Conservation (phyloP, 2,329 filamentous ascomycete genomes). For the Fusarium napiforme region DNA sequence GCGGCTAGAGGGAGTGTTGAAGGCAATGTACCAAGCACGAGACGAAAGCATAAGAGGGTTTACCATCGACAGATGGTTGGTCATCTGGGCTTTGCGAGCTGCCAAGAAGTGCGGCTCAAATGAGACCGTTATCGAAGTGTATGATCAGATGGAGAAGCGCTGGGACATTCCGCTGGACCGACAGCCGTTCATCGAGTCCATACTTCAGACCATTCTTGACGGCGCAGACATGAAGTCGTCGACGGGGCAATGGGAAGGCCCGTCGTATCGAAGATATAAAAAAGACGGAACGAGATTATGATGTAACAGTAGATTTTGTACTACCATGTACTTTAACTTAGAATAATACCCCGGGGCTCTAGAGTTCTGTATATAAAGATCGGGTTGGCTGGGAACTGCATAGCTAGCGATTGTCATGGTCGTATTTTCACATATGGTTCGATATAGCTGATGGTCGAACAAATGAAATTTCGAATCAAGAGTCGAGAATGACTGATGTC, state of each 20-base stretch:
- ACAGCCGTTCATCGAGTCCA: constrained; percentile 59
- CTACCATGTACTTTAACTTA: constrained; percentile 38
- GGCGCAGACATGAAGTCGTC: constrained; percentile 47
- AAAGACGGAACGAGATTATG: constrained; percentile 47
- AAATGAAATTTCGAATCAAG: constrained; percentile 43
- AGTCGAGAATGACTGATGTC: constrained; percentile 47
- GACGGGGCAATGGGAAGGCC: constrained; percentile 40
- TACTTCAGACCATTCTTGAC: constrained; percentile 56
- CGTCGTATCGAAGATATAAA: constrained; percentile 37
- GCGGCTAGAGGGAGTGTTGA: constrained; percentile 75
- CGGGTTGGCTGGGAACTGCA: not conserved
- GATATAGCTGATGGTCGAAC: constrained; percentile 12
- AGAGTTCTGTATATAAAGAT: constrained; percentile 25
- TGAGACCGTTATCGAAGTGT: constrained; percentile 65
- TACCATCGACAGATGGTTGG: constrained; percentile 69
- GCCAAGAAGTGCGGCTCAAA: constrained; percentile 69
- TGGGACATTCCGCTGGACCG: constrained; percentile 59
- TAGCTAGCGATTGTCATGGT: not conserved
- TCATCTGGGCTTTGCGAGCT: constrained; percentile 69
- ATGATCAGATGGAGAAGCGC: constrained; percentile 58
- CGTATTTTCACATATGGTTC: constrained; percentile 4
- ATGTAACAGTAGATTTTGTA: constrained; percentile 43
- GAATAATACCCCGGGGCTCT: constrained; percentile 39
- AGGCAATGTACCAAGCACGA: constrained; percentile 68
- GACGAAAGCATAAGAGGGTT: constrained; percentile 60